A percentile compares a stretch with the other conserved stretches of the same genome.
Conservation (phyloP, 1,284 basidiomycete species). For the Cryptococcus sp. region DNA sequence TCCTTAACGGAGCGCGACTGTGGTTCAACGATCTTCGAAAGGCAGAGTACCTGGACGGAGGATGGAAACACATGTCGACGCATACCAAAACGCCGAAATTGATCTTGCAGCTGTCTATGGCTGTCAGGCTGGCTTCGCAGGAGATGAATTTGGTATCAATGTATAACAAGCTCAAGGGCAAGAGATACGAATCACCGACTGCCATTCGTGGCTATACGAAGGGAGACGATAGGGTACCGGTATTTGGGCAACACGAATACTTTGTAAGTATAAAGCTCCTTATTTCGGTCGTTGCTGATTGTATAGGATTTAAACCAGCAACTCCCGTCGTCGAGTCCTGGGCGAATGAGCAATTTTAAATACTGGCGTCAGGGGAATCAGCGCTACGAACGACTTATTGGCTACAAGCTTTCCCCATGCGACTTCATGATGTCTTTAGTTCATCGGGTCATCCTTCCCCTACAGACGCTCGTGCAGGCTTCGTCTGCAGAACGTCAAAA, state of each 20-base stretch:
- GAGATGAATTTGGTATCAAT: constrained; percentile 25
- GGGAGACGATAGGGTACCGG: constrained; percentile 21
- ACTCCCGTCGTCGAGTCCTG: too few relatives aligned
- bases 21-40: constrained; percentile 2
- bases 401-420: too few relatives aligned
- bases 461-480: too few relatives aligned
- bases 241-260: constrained; percentile 16
- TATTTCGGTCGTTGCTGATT: too few relatives aligned
- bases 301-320: too few relatives aligned
- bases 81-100: constrained; percentile 4
- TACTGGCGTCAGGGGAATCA: too few relatives aligned
- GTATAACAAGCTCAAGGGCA: constrained; percentile 15
- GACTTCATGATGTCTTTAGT: too few relatives aligned
- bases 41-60: not conserved
- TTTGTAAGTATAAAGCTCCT: constrained; percentile 19
- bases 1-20: not conserved
- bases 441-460: too few relatives aligned
- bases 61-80: constrained; percentile 8
- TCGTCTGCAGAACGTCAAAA: too few relatives aligned
- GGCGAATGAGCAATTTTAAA: too few relatives aligned
- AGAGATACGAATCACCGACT: constrained; percentile 2
- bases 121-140: constrained; percentile 25
- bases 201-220: constrained; percentile 8
- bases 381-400: too few relatives aligned
- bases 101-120: constrained; percentile 19